Evolutionary conservation across 208 protist genomes (phyloP).

Genomic region (Acanthamoeba sp.): DNA sequence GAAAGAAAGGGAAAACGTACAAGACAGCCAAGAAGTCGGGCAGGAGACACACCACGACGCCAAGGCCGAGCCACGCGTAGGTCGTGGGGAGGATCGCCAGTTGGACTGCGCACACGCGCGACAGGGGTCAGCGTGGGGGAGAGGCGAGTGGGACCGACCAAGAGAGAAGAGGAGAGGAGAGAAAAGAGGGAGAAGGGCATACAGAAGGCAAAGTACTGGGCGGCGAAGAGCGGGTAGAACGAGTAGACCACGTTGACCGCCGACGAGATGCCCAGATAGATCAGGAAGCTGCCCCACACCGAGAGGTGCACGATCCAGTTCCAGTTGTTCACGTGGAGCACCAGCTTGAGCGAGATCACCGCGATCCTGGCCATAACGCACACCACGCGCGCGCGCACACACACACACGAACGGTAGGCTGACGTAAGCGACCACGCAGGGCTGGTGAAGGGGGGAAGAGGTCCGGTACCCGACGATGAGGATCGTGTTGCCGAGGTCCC

Average conservation of each 20-base stretch:
- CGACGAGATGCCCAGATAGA: neutral
- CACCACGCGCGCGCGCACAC: too few species aligned
- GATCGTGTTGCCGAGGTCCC: conserved; percentile 17
- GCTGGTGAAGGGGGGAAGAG: neutral
- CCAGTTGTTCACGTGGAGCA: conserved; percentile 37
- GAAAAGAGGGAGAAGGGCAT: neutral
- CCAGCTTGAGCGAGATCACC: conserved; percentile 48
- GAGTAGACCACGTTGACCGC: neutral
- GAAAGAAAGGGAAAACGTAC: neutral
- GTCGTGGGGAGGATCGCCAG: neutral
- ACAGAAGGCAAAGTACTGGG: conserved; percentile 63
- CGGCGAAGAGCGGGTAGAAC: conserved; percentile 12
- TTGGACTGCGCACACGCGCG: conserved; percentile 18
- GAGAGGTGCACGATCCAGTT: conserved; percentile 36
- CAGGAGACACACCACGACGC: conserved; percentile 20
- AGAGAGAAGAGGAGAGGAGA: too few species aligned
- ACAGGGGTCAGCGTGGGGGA: neutral
- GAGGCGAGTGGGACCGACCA: neutral
- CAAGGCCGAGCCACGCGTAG: neutral
- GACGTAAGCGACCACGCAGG: neutral
- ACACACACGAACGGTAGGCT: too few species aligned
- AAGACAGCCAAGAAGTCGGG: conserved; percentile 23
- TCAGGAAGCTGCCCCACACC: conserved; percentile 30
- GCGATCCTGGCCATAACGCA: neutral
- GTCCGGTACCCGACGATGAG: neutral